Evolutionary conservation across 1,284 basidiomycete genomes (phyloP).

Genomic region (Sporisorium scitamineum): DNA sequence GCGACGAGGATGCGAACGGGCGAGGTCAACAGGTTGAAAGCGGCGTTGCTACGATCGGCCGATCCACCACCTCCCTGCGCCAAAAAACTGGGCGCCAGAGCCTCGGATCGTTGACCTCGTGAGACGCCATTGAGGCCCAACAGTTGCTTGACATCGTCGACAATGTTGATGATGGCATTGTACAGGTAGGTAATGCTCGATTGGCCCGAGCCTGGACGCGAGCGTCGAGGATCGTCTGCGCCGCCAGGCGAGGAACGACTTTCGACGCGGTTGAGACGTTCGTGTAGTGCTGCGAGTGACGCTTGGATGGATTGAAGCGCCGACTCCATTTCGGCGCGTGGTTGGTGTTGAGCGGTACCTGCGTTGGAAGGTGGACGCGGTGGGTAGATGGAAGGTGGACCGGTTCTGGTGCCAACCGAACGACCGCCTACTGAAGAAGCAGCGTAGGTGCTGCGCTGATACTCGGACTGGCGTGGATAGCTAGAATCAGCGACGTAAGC

Average conservation of each 20-base stretch:
- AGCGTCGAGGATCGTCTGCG: slow-evolving; percentile 27
- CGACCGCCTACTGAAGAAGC: slow-evolving; percentile 61
- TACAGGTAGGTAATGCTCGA: slow-evolving; percentile 24
- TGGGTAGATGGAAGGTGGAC: slow-evolving; percentile 19
- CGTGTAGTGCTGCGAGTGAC: slow-evolving; percentile 87
- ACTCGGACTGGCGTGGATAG: slow-evolving; percentile 38
- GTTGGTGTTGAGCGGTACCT: slow-evolving; percentile 25
- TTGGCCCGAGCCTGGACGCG: slow-evolving; percentile 10
- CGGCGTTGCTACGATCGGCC: slow-evolving; percentile 19
- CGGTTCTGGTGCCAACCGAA: slow-evolving; percentile 34
- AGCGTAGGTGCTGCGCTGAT: slow-evolving; percentile 49
- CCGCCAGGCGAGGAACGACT: slow-evolving; percentile 18
- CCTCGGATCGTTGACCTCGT: slow-evolving; percentile 30
- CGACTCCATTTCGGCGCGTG: slow-evolving; percentile 57
- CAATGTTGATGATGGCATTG: slow-evolving; percentile 33
- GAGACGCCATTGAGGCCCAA: slow-evolving; percentile 27
- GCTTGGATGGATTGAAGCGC: slow-evolving; percentile 84
- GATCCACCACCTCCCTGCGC: slow-evolving; percentile 31
- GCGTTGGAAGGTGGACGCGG: slow-evolving; percentile 43
- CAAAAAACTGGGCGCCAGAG: slow-evolving; percentile 45
- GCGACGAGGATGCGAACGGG: slow-evolving; percentile 45
- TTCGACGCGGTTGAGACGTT: slow-evolving; percentile 75
- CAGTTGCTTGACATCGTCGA: slow-evolving; percentile 41
- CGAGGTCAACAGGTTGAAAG: slow-evolving; percentile 36
- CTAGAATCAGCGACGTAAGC: slow-evolving; percentile 37